phyloP scores from a whole-genome alignment of 1,284 basidiomycete species.

The Phylloporus sp. region DNA sequence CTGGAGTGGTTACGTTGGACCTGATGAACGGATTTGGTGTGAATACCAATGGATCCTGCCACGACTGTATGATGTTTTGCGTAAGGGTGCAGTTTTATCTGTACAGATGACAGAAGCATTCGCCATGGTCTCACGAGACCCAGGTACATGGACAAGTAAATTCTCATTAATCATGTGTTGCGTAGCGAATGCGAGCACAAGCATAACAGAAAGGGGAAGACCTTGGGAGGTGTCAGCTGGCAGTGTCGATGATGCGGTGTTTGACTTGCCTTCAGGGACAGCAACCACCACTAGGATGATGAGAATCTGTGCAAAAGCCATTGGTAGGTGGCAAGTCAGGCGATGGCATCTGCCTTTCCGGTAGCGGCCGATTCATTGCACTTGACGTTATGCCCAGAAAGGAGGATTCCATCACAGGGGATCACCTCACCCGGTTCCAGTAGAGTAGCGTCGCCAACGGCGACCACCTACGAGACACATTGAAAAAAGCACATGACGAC shows the following conservation, averaged over 20 bases:
- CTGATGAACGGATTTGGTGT: slow-evolving; percentile 89
- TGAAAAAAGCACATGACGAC: neutral
- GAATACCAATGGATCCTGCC: slow-evolving; percentile 91
- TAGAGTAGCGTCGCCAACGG: slow-evolving; percentile 93
- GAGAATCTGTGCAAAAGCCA: slow-evolving; percentile 92
- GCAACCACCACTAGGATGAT: slow-evolving; percentile 70
- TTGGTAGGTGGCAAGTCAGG: slow-evolving; percentile 35
- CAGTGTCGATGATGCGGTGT: slow-evolving; percentile 4
- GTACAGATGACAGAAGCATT: slow-evolving; percentile 97
- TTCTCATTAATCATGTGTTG: slow-evolving; percentile 97
- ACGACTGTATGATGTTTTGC: slow-evolving; percentile 95
- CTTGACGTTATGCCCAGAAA: slow-evolving; percentile 91
- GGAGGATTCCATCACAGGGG: slow-evolving; percentile 94
- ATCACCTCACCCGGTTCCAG: slow-evolving; percentile 96
- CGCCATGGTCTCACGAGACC: slow-evolving; percentile 98
- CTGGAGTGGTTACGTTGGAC: slow-evolving; percentile 80
- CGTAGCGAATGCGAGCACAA: slow-evolving; percentile 96
- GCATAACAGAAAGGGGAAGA: slow-evolving; percentile 93
- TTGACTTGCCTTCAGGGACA: slow-evolving; percentile 59
- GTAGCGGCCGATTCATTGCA: slow-evolving; percentile 98
- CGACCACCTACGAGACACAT: slow-evolving; percentile 68
- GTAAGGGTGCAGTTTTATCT: slow-evolving; percentile 95
- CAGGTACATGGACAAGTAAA: slow-evolving; percentile 92
- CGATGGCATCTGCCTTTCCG: slow-evolving; percentile 93
- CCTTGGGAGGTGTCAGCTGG: slow-evolving; percentile 53